These are phyloP conservation scores for Podaxis pistillaris DNA, from an alignment of 768 basidiomycete species.

Conservation along the genomic window DNA sequence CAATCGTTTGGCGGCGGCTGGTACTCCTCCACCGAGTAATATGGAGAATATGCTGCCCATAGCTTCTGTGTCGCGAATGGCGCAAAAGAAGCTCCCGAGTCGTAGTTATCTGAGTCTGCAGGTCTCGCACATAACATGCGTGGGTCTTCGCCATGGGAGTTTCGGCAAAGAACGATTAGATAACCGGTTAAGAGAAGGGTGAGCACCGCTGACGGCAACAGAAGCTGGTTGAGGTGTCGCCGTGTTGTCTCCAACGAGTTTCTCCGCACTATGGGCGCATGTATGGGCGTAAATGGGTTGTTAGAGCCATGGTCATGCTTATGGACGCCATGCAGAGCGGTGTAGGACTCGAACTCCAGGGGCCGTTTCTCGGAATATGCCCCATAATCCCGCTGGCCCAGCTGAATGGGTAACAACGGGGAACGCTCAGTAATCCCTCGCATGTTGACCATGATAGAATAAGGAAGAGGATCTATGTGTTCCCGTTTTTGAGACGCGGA, in stretches of 20 bases:
- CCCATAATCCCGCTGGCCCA: not conserved
- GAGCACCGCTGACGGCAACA: not conserved
- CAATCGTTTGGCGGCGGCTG: constrained; percentile 45
- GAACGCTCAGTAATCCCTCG: not conserved
- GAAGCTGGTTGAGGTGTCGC: not conserved
- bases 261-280: not conserved
- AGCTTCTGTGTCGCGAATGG: constrained; percentile 21
- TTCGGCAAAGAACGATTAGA: not conserved
- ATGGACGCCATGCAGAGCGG: not conserved
- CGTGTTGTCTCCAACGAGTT: not conserved
- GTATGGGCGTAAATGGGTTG: not conserved
- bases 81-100: constrained; percentile 8
- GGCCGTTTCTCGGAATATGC: not conserved
- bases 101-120: constrained; percentile 2
- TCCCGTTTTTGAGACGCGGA: not conserved
- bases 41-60: constrained; percentile 68
- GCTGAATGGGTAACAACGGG: not conserved
- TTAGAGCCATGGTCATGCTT: not conserved
- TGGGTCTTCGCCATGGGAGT: not conserved
- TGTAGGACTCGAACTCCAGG: not conserved
- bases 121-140: not conserved
- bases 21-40: constrained; percentile 47
- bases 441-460: not conserved
- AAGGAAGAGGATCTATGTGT: not conserved
- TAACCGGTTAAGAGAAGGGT: not conserved